A percentile compares a stretch with the other conserved stretches of the same genome.
These are phyloP conservation scores for Dioscorea alata DNA, from an alignment of 106 monocot genomes.

Conservation along the genomic window DNA sequence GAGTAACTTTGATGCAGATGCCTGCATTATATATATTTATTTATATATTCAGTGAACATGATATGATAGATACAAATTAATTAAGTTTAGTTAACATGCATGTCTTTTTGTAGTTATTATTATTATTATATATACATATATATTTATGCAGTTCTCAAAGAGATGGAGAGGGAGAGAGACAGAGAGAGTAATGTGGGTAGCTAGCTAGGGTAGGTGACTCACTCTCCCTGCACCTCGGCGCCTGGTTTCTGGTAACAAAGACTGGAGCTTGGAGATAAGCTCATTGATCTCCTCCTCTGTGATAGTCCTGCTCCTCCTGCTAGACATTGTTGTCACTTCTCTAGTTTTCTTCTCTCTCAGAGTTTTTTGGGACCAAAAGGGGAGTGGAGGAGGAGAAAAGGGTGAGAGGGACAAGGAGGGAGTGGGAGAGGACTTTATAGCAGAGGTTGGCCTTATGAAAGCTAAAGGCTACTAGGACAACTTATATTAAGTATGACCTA, in stretches of 20 bases:
- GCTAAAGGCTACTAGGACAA: neutral
- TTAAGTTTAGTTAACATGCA: too few relatives aligned
- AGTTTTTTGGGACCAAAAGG: neutral
- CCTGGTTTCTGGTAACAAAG: conserved; percentile 56
- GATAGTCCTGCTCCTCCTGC: conserved; percentile 42
- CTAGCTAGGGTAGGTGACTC: neutral
- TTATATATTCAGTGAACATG: neutral
- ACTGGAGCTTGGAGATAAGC: conserved; percentile 77
- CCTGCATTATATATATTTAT: conserved; percentile 31
- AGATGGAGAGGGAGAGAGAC: neutral
- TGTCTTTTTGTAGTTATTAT: neutral
- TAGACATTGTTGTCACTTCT: conserved; percentile 21
- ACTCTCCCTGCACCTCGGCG: conserved; percentile 49
- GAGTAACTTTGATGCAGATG: conserved; percentile 66
- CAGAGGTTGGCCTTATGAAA: neutral
- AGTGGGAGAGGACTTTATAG: neutral
- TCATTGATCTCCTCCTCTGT: conserved; percentile 62
- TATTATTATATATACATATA: too few relatives aligned
- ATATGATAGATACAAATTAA: too few relatives aligned
- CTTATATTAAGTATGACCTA: neutral
- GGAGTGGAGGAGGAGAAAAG: neutral
- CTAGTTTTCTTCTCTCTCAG: neutral
- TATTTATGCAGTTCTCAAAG: too few relatives aligned
- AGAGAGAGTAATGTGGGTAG: neutral
- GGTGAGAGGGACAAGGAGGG: neutral